A percentile compares a stretch with the other conserved stretches of the same genome.
Conservation (phyloP, 192 early-diverging fungal genomes). For the Haplosporangium gracile region DNA sequence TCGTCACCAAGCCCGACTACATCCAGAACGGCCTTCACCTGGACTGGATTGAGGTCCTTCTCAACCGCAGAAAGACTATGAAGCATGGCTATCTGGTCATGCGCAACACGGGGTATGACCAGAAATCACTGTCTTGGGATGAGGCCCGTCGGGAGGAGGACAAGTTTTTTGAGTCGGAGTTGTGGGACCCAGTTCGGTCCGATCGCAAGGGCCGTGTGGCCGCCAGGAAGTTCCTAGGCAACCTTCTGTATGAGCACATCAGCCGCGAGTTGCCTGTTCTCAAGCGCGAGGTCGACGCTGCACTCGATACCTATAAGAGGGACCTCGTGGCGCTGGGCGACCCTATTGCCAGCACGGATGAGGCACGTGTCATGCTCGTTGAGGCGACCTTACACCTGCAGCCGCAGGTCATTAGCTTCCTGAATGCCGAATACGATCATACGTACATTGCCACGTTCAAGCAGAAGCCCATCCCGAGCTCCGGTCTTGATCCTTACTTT, state of each 20-base stretch:
- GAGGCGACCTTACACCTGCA: not conserved
- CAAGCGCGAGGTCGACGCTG: slow-evolving; percentile 9
- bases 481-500: not conserved
- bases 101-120: not conserved
- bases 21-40: not conserved
- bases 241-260: slow-evolving; percentile 20
- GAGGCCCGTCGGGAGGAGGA: not conserved
- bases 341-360: not conserved
- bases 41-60: not conserved
- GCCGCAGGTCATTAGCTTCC: not conserved
- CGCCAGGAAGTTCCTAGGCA: slow-evolving; percentile 8
- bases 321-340: slow-evolving; percentile 3
- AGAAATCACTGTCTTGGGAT: not conserved
- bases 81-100: slow-evolving; percentile 24
- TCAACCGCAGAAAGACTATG: slow-evolving; percentile 15
- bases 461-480: not conserved
- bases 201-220: slow-evolving; percentile 19
- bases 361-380: not conserved
- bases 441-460: slow-evolving; percentile 12
- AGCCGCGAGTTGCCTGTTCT: slow-evolving; percentile 15
- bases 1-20: slow-evolving; percentile 20
- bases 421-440: slow-evolving; percentile 5
- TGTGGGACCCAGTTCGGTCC: not conserved
- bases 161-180: not conserved
- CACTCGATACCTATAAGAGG: not conserved